Conservation (phyloP, 331 rosid species). For the Malus hybrid region DNA sequence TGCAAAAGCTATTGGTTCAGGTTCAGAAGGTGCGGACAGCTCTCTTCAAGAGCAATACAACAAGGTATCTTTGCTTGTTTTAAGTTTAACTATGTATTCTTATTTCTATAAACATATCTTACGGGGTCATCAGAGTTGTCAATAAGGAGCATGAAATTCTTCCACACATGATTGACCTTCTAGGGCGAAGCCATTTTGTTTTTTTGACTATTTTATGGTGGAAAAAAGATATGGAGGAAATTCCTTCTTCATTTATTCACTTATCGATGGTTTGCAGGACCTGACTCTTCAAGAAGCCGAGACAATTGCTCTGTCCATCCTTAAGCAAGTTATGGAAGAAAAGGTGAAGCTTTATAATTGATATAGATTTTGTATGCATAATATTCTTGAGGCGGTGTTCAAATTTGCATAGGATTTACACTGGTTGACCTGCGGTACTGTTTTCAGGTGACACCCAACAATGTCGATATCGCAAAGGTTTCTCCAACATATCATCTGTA, state of each 20-base stretch:
- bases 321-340: conserved; percentile 99
- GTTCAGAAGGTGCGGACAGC: conserved; percentile 94
- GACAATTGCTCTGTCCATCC: conserved; percentile 89
- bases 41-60: conserved; percentile 91
- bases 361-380: background rate
- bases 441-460: conserved; percentile 83
- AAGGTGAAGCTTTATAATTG: conserved; percentile 46
- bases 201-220: background rate
- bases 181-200: background rate
- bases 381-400: background rate
- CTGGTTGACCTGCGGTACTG: background rate
- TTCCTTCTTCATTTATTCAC: background rate
- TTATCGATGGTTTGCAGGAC: conserved; percentile 45
- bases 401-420: background rate
- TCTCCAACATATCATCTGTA: conserved; percentile 81
- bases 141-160: background rate
- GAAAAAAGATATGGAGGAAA: background rate
- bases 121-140: background rate
- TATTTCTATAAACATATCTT: background rate
- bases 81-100: background rate
- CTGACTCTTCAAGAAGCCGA: conserved; percentile 91
- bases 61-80: conserved; percentile 47
- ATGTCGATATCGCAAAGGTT: conserved; percentile 93
- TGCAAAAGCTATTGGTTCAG: conserved; percentile 96
- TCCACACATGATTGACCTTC: background rate